Evolutionary conservation across 306 rosid species (phyloP).

Genomic region (Cucurbita ficifolia): DNA sequence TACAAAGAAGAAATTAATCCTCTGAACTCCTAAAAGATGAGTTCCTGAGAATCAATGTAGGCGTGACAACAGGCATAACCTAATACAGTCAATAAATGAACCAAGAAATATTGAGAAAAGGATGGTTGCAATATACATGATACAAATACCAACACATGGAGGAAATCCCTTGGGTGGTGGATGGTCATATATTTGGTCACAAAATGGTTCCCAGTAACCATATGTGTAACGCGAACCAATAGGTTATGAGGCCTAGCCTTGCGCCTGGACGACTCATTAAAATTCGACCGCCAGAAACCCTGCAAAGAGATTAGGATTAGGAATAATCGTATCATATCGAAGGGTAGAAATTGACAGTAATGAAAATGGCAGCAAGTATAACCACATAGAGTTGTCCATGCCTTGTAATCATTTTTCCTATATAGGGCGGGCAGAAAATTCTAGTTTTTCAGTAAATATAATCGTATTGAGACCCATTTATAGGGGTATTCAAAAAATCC

Average conservation of each 20-base stretch:
- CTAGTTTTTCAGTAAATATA: not conserved
- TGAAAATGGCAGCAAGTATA: not conserved
- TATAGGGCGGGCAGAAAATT: not conserved
- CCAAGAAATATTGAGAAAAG: not conserved
- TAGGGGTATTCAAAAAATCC: too few relatives aligned
- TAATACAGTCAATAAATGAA: not conserved
- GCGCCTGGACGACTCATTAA: slow-evolving; percentile 88
- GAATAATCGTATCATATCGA: not conserved
- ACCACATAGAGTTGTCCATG: not conserved
- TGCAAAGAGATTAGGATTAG: slow-evolving; percentile 20
- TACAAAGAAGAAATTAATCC: slow-evolving; percentile 16
- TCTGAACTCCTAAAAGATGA: slow-evolving; percentile 77
- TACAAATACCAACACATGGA: slow-evolving; percentile 36
- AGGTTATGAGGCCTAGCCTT: slow-evolving; percentile 70
- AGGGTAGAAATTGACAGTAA: not conserved
- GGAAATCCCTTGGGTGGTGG: slow-evolving; percentile 9
- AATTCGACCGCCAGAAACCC: slow-evolving; percentile 83
- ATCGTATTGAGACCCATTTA: not conserved
- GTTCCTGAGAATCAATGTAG: slow-evolving; percentile 36
- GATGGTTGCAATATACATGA: slow-evolving; percentile 13
- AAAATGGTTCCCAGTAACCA: slow-evolving; percentile 76
- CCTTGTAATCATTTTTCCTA: not conserved
- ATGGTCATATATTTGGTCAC: slow-evolving; percentile 22
- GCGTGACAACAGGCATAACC: slow-evolving; percentile 5
- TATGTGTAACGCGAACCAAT: slow-evolving; percentile 61